These are phyloP conservation scores for Hyphopichia burtonii DNA, from an alignment of 1,139 yeast species.

Conservation along the genomic window DNA sequence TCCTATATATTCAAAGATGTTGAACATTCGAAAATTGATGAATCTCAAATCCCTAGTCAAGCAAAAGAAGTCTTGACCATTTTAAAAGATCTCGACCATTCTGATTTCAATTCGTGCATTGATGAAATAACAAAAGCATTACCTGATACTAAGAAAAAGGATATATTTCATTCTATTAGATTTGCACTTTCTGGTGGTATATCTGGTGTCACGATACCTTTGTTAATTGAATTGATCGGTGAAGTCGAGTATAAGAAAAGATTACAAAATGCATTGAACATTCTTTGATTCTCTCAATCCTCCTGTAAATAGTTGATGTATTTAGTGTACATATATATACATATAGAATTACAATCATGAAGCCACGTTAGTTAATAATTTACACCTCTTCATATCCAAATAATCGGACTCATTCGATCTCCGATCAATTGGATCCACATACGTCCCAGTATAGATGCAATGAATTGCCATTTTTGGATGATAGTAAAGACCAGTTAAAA, in stretches of 20 bases:
- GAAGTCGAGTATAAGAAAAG: conserved; percentile 38
- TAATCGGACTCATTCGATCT: conserved; percentile 20
- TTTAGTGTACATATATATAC: not conserved
- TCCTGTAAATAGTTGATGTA: not conserved
- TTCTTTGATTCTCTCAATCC: conserved; percentile 1
- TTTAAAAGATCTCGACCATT: conserved; percentile 6
- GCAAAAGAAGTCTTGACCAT: conserved; percentile 10
- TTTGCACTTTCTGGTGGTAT: conserved; percentile 71
- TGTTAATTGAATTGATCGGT: conserved; percentile 58
- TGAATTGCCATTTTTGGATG: conserved; percentile 83
- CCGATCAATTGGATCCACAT: conserved; percentile 24
- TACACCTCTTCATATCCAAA: conserved; percentile 22
- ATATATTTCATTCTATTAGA: conserved; percentile 61
- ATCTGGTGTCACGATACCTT: conserved; percentile 70
- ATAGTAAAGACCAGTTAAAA: conserved; percentile 75
- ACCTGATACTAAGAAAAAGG: conserved; percentile 36
- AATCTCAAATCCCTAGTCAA: conserved; percentile 8
- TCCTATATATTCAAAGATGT: conserved; percentile 50
- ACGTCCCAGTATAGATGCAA: conserved; percentile 75
- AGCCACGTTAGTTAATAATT: not conserved
- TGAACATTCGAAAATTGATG: conserved; percentile 19
- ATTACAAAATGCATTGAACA: conserved; percentile 22
- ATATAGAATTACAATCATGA: not conserved
- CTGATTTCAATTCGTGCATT: conserved; percentile 11
- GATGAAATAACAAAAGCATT: conserved; percentile 11